phyloP scores from a whole-genome alignment of 192 early-diverging fungal genomes.

The Rhizophlyctis rosea region DNA sequence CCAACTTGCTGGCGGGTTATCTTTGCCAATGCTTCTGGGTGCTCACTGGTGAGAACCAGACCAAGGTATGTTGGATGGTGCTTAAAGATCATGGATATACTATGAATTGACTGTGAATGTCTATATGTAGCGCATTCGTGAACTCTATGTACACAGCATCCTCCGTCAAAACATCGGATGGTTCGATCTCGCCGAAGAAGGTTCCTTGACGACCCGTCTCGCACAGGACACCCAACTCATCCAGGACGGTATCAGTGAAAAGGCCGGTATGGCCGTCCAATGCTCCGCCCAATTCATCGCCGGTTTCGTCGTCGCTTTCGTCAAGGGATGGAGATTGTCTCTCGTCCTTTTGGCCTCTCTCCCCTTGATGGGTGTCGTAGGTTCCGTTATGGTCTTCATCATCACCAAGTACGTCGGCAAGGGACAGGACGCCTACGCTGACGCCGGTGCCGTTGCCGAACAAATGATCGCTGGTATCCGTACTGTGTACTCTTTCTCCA shows the following conservation, averaged over 20 bases:
- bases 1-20: constrained; percentile 14
- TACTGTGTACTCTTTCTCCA: constrained; percentile 80
- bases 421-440: constrained; percentile 64
- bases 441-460: constrained; percentile 79
- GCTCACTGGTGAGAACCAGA: constrained; percentile 27
- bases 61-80: constrained; percentile 27
- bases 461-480: constrained; percentile 80
- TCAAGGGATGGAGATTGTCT: constrained; percentile 75
- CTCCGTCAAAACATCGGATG: constrained; percentile 46
- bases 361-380: constrained; percentile 68
- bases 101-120: neutral
- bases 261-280: constrained; percentile 46
- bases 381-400: constrained; percentile 62
- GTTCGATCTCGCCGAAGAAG: constrained; percentile 32
- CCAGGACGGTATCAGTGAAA: constrained; percentile 55
- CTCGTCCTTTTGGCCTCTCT: constrained; percentile 76
- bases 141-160: constrained; percentile 32
- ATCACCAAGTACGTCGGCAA: constrained; percentile 55
- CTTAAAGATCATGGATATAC: too few relatives aligned
- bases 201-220: constrained; percentile 39
- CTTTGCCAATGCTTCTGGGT: constrained; percentile 20
- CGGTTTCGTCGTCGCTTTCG: constrained; percentile 48
- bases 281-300: constrained; percentile 32
- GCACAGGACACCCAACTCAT: constrained; percentile 39
- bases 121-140: constrained; percentile 25